These are phyloP conservation scores for Solanum commersonii DNA, from an alignment of 257 asterid genomes.

Conservation along the genomic window DNA sequence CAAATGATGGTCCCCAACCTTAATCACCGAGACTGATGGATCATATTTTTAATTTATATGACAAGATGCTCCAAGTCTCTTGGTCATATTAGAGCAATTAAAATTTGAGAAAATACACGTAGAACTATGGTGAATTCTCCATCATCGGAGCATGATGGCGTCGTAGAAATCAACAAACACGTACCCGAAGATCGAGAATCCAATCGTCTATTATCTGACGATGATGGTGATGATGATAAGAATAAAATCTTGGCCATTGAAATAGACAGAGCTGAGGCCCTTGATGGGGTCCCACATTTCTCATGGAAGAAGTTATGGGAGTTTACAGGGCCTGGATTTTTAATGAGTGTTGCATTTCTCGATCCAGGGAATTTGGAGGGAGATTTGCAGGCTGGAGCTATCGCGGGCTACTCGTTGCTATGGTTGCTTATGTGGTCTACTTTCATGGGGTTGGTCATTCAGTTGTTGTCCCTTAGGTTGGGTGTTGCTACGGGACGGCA, in stretches of 20 bases:
- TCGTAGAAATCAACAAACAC: not conserved
- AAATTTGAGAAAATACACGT: not conserved
- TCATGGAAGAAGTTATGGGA: constrained; percentile 69
- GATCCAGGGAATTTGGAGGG: constrained; percentile 79
- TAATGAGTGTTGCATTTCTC: constrained; percentile 74
- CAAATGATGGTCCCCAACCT: not conserved
- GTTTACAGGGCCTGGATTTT: constrained; percentile 69
- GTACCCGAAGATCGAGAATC: constrained; percentile 3
- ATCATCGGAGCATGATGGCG: not conserved
- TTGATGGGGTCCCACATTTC: constrained; percentile 36
- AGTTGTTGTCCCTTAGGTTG: constrained; percentile 43
- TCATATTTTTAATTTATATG: not conserved
- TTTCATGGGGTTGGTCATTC: constrained; percentile 56
- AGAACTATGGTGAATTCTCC: constrained; percentile 6
- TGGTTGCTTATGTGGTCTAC: constrained; percentile 70
- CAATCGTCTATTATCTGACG: constrained; percentile 4
- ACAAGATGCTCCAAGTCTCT: not conserved
- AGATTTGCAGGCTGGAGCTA: constrained; percentile 65
- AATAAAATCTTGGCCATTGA: constrained; percentile 24
- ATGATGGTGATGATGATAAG: not conserved
- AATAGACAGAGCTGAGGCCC: constrained; percentile 26
- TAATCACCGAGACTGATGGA: not conserved
- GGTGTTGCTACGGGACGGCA: constrained; percentile 74
- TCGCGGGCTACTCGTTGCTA: constrained; percentile 55
- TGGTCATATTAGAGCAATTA: not conserved